phyloP scores from a whole-genome alignment of 495 filamentous ascomycete genomes.

The Gamarada debralockiae region DNA sequence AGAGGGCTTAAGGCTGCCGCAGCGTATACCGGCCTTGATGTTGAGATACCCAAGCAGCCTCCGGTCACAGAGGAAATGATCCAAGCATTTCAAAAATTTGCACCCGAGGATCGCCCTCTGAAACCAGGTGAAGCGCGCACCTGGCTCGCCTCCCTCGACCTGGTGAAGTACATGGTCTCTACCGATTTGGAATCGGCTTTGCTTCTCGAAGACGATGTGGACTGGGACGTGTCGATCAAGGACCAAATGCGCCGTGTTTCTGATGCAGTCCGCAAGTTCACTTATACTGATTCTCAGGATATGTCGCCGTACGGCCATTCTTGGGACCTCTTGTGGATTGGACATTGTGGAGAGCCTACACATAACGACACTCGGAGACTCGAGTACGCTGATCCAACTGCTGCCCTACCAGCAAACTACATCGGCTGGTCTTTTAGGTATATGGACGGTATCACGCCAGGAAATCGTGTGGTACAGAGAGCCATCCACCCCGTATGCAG shows the following conservation, averaged over 20 bases:
- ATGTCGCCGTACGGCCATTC: background rate
- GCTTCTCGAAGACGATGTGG: slow-evolving; percentile 44
- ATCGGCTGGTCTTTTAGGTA: no score
- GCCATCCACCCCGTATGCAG: no score
- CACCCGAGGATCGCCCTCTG: slow-evolving; percentile 16
- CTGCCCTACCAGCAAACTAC: no score
- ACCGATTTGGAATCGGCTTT: slow-evolving; percentile 37
- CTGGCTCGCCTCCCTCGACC: slow-evolving; percentile 33
- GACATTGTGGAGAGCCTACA: no score
- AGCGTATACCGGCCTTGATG: slow-evolving; percentile 14
- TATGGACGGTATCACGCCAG: no score
- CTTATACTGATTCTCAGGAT: slow-evolving; percentile 3
- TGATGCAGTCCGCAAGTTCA: slow-evolving; percentile 17
- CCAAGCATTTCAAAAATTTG: slow-evolving; percentile 8
- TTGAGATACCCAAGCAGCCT: slow-evolving; percentile 20
- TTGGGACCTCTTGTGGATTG: no score
- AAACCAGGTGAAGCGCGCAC: slow-evolving; percentile 9
- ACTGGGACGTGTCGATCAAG: slow-evolving; percentile 40
- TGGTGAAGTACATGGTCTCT: no score
- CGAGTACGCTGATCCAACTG: no score
- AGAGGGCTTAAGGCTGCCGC: slow-evolving; percentile 25
- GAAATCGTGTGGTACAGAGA: no score
- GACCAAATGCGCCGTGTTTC: slow-evolving; percentile 21
- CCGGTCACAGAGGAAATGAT: no score
- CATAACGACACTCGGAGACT: no score